These are phyloP conservation scores for Cardamine chenopodiifolia DNA, from an alignment of 345 rosid species.

Conservation along the genomic window DNA sequence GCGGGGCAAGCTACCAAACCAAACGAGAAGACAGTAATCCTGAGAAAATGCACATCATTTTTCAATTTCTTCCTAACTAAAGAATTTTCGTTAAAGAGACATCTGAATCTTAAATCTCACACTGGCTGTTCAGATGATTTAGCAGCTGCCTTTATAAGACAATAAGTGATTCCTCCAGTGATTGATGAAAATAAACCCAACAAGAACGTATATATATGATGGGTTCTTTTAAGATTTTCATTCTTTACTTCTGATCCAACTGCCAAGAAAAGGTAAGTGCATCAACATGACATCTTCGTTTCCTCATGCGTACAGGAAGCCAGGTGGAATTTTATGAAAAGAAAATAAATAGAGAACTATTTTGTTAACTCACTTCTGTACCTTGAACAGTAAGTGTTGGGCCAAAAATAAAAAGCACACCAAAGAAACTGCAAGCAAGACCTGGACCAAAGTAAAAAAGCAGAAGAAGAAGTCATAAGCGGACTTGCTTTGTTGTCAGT, in stretches of 20 bases:
- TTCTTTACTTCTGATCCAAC: slow-evolving; percentile 41
- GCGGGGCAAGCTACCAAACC: slow-evolving; percentile 77
- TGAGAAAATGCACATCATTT: slow-evolving; percentile 44
- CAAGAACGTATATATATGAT: slow-evolving; percentile 55
- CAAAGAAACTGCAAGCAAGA: slow-evolving; percentile 89
- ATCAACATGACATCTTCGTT: background rate
- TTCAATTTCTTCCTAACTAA: background rate
- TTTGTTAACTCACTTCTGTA: slow-evolving; percentile 85
- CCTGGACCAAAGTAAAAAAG: slow-evolving; percentile 55
- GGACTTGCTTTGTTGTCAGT: slow-evolving; percentile 15
- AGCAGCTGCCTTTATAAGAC: slow-evolving; percentile 78
- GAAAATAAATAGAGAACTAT: slow-evolving; percentile 36
- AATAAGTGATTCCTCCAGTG: slow-evolving; percentile 83
- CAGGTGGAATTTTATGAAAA: background rate
- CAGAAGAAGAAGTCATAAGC: slow-evolving; percentile 19
- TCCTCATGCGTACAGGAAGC: slow-evolving; percentile 1
- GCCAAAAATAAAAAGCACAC: slow-evolving; percentile 76
- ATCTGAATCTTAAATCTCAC: slow-evolving; percentile 55
- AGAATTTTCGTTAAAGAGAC: background rate
- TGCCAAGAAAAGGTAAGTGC: slow-evolving; percentile 18
- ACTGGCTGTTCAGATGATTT: slow-evolving; percentile 84
- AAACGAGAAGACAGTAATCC: slow-evolving; percentile 79
- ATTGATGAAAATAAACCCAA: slow-evolving; percentile 74
- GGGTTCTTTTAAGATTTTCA: slow-evolving; percentile 40
- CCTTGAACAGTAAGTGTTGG: slow-evolving; percentile 78